Base-by-base conservation (phyloP, 2,329 filamentous ascomycete species). In the Penicillium sp. region DNA sequence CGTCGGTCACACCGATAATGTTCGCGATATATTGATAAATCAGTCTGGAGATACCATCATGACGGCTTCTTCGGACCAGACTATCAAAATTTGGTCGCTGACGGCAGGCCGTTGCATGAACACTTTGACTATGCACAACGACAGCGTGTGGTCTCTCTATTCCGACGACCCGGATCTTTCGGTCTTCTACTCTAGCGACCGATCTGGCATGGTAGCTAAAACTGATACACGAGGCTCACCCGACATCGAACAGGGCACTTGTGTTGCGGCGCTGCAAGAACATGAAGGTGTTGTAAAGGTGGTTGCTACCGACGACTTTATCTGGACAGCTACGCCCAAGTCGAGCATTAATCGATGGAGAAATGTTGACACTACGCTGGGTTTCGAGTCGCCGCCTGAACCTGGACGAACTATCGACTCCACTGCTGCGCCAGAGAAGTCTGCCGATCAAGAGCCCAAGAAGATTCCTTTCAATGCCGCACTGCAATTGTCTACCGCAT, bases 71-170 rank as follows among this genome's bases (percentile, higher is more conserved):
- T 92, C 92, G 1, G 94, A 99, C 70, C 91, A 95, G 74, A 97
- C 94, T 0, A 87, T 99, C 76, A 99, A 99, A 76, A 85, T 97
- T 51, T 99, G 94, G 94, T 96, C 92, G 60, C 86, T 97, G 62
- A 94, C 89, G 10, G 92, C 91, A 20, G 94, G 94, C 49, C 83
- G 94, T 62, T 99, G 94, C 79, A 92, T 97, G 87, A 90, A 96
- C 73, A 99, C 94, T 0, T 82, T 99, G 63, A 96, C 92, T 48
- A 99, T 99, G 94, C 94, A 99, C 74, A 95, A 95, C 67, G 91
- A 96, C 67, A 96, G 92, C 68, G 90, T 99, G 20, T 99, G 94
- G 94, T 95, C 90, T 1, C 79, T 99, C 20, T 95, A 88, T 72
- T 96, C 94, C 0, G 86, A 92, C 48, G 85, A 95, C 63, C 91